phyloP scores from a whole-genome alignment of 148 eudicot genomes.

The Spergularia marina region DNA sequence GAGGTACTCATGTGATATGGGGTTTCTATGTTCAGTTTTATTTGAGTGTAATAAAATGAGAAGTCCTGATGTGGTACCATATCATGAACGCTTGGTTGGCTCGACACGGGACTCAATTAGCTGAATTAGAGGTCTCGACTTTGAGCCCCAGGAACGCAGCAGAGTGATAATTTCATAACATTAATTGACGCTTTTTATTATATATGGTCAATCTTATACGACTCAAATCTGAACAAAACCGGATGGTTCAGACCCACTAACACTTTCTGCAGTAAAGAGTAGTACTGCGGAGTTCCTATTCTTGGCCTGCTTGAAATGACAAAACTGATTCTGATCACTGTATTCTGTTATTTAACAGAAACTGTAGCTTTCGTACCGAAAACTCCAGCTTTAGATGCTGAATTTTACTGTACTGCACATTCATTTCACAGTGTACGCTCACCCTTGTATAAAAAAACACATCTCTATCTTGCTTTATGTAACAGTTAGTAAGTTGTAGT shows the following conservation, averaged over 20 bases:
- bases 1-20: slow-evolving; percentile 20
- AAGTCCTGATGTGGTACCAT: not conserved
- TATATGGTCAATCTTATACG: no score
- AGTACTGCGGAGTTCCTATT: not conserved
- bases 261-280: not conserved
- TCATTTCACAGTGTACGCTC: no score
- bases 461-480: no score
- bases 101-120: no score
- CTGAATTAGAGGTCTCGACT: no score
- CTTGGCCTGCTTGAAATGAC: slow-evolving; percentile 17
- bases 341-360: slow-evolving; percentile 10
- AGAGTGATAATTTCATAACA: no score
- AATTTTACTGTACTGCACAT: not conserved
- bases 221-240: no score
- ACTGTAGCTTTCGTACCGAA: not conserved
- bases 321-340: slow-evolving; percentile 19
- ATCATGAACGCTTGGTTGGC: no score
- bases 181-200: no score
- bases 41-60: not conserved
- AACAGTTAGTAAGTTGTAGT: not conserved
- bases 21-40: slow-evolving; percentile 8
- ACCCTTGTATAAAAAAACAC: no score
- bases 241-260: no score
- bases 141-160: no score
- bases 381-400: slow-evolving; percentile 1